Base-by-base conservation (phyloP, 345 rosid species). In the Citrus glauca region DNA sequence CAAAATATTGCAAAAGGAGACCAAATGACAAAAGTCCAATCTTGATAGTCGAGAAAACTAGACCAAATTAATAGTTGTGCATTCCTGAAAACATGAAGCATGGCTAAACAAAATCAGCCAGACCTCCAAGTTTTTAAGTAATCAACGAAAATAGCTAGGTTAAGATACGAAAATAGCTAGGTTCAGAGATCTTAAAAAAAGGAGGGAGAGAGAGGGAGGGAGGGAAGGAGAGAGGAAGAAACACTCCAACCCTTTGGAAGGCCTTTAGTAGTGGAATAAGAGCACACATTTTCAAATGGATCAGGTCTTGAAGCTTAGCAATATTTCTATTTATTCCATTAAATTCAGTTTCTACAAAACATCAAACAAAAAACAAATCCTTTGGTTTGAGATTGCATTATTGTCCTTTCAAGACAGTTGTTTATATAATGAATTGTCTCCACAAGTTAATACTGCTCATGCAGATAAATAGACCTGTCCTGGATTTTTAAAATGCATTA, bases 371-470 rank as follows among this genome's bases (percentile, higher is more conserved):
- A 45, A 45, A 63, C 33, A n/a, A 53, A 17, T 63, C 30, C 30
- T 45, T 45, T 9, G 60, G 56, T 74, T 74, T 74, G 68, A 59
- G 77, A 61, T 48, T 55, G 57, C 38, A 27, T 14, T 72, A 50
- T 37, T 9, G 25, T 38, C 7, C 55, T 28, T 22, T 37, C 19
- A 8, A 16, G 11, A 30, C 30, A 5, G 1, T 27, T 16, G 25
- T 17, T 33, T 7, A 48, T 28, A 63, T 2, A 4, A 42, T n/a
- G 16, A 61, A 42, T 2, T 28, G 77, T 30, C 37, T 45, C 20
- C 10, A 1, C 77, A 74, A 64, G 63, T 63, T 62, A 68, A n/a
- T 63, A 64, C 25, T 42, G 69, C 60, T 28, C 60, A 63, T 14
- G 76, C 38, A 69, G 42, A 74, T 20, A 33, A 63, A 42, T 45